A percentile compares a stretch with the other conserved stretches of the same genome.
phyloP scores from a whole-genome alignment of 2,329 filamentous ascomycete species.

The Arthrobotrys entomopaga region DNA sequence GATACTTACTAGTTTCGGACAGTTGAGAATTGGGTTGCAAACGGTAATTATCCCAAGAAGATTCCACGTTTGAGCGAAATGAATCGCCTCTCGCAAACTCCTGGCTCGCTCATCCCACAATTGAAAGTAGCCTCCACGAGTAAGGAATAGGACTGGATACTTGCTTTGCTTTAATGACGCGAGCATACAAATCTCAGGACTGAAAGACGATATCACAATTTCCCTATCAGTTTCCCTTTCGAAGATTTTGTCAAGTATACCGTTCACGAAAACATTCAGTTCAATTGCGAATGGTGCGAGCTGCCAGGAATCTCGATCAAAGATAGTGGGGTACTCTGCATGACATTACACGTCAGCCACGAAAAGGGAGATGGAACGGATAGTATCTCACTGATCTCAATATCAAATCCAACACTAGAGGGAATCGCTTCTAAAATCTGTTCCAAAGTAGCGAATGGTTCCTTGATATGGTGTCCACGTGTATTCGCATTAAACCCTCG shows the following conservation, averaged over 20 bases:
- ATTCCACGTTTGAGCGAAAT: conserved; percentile 94
- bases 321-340: conserved; percentile 90
- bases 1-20: conserved; percentile 80
- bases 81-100: conserved; percentile 91
- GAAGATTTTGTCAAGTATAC: conserved; percentile 86
- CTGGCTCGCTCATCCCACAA: conserved; percentile 90
- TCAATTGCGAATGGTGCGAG: conserved; percentile 98
- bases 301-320: conserved; percentile 91
- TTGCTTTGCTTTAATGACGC: conserved; percentile 86
- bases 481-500: conserved; percentile 91
- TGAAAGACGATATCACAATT: conserved; percentile 96
- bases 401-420: conserved; percentile 86
- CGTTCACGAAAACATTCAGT: conserved; percentile 95
- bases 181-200: conserved; percentile 93
- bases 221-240: conserved; percentile 80
- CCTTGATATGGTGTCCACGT: conserved; percentile 92
- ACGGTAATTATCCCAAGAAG: conserved; percentile 87
- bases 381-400: conserved; percentile 77
- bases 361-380: not conserved
- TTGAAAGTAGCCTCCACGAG: conserved; percentile 80
- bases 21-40: conserved; percentile 85
- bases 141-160: conserved; percentile 93
- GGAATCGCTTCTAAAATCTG: conserved; percentile 89
- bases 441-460: conserved; percentile 92
- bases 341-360: not conserved